A percentile compares a stretch with the other conserved stretches of the same genome.
Conservation (phyloP, 2,329 filamentous ascomycete species). For the Ophiostoma quercus region DNA sequence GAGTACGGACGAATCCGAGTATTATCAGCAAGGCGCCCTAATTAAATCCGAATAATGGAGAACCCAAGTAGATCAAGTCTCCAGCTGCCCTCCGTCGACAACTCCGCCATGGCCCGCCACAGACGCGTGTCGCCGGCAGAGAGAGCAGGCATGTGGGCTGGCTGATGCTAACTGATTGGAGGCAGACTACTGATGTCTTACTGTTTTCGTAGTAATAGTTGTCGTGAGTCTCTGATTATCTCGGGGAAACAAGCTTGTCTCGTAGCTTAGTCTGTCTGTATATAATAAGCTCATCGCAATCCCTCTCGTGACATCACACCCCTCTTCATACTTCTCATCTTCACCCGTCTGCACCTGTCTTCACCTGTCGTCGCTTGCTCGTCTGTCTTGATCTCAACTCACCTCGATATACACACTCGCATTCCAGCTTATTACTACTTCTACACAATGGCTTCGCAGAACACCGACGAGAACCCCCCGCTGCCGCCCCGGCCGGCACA, state of each 20-base stretch:
- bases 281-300: neutral
- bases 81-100: neutral
- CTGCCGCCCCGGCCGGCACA: constrained; percentile 13
- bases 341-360: neutral
- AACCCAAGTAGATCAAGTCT: neutral
- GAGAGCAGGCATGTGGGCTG: neutral
- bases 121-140: constrained; percentile 2
- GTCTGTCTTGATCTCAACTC: neutral
- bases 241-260: no score
- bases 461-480: neutral
- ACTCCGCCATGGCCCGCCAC: constrained; percentile 7
- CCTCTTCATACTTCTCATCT: neutral
- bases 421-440: neutral
- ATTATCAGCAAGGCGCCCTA: neutral
- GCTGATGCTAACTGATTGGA: neutral
- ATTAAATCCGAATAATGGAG: neutral
- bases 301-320: neutral
- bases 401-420: neutral
- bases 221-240: no score
- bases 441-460: neutral
- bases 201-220: no score
- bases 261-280: no score
- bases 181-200: neutral
- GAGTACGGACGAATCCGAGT: neutral
- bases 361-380: neutral